Evolutionary conservation across 2,329 filamentous ascomycete genomes (phyloP), one percentile per base, ranked within the genome.

Genomic region (Cordyceps farinosa): DNA sequence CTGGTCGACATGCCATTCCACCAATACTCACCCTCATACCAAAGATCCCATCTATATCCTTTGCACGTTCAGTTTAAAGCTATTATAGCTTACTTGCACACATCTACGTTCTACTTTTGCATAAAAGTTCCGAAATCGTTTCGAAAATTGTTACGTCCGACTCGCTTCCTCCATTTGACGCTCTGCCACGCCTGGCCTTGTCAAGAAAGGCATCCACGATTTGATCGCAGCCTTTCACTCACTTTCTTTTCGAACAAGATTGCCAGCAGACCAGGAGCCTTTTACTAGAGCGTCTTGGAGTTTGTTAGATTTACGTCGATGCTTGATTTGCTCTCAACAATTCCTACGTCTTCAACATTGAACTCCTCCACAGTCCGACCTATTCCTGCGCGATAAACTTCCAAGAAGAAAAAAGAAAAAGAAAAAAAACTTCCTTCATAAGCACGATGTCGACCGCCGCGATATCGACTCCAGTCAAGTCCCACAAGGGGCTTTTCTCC

Each of bases 381-480:
- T 48, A 27, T 53, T 38, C 47, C 56, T 48, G 47, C 44, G 55
- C 47, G 15, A 29, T 42, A 59, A 40, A 42, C 8, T 29, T 38
- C 29, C 40, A 45, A 22, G 22, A 48, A 62, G 6, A 38, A 30
- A 48, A 55, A 32, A 47, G 48, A 34, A 68, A 3, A 32, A 36
- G 6, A 62, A 68, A 71, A 75, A 47, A 53, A 59, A 9, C 5
- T 5, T 38, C 5, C 9, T 32, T 6, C 15, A 44, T 17, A 9
- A 8, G 32, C 78, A 84, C 71, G 76, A 98, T 98, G 94, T 92
- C 94, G 76, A 90, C 80, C 65, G 77, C 89, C 77, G 80, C 85
- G 74, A 87, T 97, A 78, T 90, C 92, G 72, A 98, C 95, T 66
- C 95, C 95, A 65, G 84, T 95, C 75, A 98, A 97, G 85, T 95